Evolutionary conservation across 768 basidiomycete genomes (phyloP).

Genomic region (Amylocystis lapponica): DNA sequence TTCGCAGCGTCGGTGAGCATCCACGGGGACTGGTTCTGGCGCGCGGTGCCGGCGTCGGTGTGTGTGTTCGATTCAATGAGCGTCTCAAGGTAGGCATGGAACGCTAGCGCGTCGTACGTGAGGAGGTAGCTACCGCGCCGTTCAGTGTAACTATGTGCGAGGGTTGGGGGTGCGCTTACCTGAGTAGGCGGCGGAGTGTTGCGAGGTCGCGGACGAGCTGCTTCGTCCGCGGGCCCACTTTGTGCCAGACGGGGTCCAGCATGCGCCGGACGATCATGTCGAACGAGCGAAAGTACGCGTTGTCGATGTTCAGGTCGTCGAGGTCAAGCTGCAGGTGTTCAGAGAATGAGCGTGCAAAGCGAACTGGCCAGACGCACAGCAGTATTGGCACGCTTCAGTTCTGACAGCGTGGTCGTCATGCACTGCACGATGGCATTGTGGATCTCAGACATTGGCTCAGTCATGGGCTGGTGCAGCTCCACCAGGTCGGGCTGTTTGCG

Average conservation of each 20-base stretch:
- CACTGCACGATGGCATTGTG: constrained; percentile 91
- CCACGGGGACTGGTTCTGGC: constrained; percentile 79
- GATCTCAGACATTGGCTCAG: constrained; percentile 85
- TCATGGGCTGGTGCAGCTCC: constrained; percentile 83
- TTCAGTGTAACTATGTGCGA: background rate
- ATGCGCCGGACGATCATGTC: constrained; percentile 84
- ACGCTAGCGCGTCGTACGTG: constrained; percentile 85
- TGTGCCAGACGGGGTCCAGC: constrained; percentile 94
- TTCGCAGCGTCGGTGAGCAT: constrained; percentile 90
- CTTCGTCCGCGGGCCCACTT: constrained; percentile 88
- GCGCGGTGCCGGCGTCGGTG: constrained; percentile 42
- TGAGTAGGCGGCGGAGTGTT: constrained; percentile 74
- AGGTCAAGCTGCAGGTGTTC: constrained; percentile 68
- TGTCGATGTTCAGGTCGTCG: constrained; percentile 89
- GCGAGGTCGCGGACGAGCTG: constrained; percentile 88
- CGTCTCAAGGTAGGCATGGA: constrained; percentile 88
- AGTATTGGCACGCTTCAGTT: constrained; percentile 84
- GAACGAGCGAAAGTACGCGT: constrained; percentile 91
- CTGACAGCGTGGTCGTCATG: constrained; percentile 84
- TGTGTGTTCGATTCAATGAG: constrained; percentile 61
- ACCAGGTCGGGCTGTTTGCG: constrained; percentile 86
- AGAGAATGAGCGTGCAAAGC: background rate
- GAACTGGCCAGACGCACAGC: constrained; percentile 33
- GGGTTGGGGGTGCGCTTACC: constrained; percentile 38
- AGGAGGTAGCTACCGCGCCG: constrained; percentile 65